A percentile compares a stretch with the other conserved stretches of the same genome.
Conservation (phyloP, 106 monocot species). For the Acanthochlamys bracteata region DNA sequence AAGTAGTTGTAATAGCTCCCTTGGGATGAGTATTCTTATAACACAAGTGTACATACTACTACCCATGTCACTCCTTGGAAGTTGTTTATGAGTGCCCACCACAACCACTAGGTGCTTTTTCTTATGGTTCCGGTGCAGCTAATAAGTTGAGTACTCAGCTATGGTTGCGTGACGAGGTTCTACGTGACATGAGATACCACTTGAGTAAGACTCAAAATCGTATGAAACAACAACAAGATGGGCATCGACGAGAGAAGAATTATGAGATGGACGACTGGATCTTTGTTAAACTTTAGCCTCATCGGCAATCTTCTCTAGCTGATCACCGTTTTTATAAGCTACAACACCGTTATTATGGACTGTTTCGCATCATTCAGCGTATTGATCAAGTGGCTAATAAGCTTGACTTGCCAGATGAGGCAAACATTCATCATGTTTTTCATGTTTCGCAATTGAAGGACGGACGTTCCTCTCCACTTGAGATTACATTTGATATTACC, state of each 20-base stretch:
- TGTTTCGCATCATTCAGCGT: not conserved
- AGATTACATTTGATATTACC: no score
- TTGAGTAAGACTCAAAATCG: not conserved
- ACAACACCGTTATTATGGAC: not conserved
- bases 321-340: not conserved
- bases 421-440: not conserved
- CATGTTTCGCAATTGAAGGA: not conserved
- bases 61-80: not conserved
- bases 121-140: not conserved
- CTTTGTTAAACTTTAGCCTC: not conserved
- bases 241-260: not conserved
- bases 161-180: not conserved
- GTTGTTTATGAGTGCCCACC: not conserved
- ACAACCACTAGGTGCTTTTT: not conserved
- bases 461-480: not conserved
- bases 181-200: not conserved
- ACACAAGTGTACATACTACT: not conserved
- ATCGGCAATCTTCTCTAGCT: not conserved
- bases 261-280: not conserved
- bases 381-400: not conserved
- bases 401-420: not conserved
- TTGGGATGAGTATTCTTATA: not conserved
- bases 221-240: not conserved
- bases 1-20: not conserved
- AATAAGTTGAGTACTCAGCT: not conserved